Conservation (phyloP, 495 filamentous ascomycete species). For the Friedmanniomyces simplex region DNA sequence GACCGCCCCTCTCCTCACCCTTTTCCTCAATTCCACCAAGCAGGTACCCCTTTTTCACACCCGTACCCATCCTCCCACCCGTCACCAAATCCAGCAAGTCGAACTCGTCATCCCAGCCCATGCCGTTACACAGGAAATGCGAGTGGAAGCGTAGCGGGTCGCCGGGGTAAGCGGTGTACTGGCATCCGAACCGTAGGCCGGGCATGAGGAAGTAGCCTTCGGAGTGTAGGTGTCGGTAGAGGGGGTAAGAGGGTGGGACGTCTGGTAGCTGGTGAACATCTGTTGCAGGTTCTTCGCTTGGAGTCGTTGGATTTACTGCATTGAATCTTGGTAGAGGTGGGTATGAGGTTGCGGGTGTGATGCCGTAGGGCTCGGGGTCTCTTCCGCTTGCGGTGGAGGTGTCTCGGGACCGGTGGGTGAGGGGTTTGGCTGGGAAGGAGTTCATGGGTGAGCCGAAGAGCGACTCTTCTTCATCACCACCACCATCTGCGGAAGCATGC, state of each 20-base stretch:
- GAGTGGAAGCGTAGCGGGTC: conserved; percentile 91
- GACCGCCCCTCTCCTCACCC: neutral
- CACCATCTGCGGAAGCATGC: neutral
- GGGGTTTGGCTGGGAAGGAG: conserved; percentile 10
- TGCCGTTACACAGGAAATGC: conserved; percentile 71
- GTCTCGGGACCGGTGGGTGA: neutral
- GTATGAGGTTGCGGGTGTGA: conserved; percentile 54
- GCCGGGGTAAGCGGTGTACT: conserved; percentile 89
- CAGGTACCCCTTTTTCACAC: conserved; percentile 90
- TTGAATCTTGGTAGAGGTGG: conserved; percentile 32
- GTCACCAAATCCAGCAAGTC: conserved; percentile 72
- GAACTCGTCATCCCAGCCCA: conserved; percentile 79
- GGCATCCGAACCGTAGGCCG: conserved; percentile 85
- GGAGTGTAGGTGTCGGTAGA: conserved; percentile 69
- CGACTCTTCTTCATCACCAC: conserved; percentile 25
- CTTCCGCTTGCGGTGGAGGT: neutral
- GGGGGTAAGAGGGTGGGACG: conserved; percentile 45
- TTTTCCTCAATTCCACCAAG: conserved; percentile 52
- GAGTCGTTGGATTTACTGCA: neutral
- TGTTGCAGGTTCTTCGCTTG: no score
- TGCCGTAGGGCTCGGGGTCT: conserved; percentile 29
- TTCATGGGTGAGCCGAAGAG: conserved; percentile 35
- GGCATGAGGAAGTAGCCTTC: conserved; percentile 79
- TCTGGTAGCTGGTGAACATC: conserved; percentile 24
- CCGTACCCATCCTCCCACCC: conserved; percentile 78